These are phyloP conservation scores for Dactylellina leptospora DNA, from an alignment of 2,329 filamentous ascomycete genomes.

Conservation along the genomic window DNA sequence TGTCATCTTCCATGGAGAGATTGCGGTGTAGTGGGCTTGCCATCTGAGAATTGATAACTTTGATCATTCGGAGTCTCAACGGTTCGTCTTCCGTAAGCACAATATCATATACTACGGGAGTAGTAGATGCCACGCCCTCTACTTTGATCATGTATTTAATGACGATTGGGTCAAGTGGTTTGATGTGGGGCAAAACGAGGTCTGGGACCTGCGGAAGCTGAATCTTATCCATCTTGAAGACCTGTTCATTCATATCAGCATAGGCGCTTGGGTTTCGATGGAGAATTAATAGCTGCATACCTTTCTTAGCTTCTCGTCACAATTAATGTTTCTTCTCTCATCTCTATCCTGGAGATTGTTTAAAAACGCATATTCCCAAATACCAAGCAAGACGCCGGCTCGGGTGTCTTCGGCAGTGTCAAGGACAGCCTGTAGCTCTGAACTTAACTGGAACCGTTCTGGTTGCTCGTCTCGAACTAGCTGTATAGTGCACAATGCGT, in stretches of 20 bases:
- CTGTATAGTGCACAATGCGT: constrained; percentile 88
- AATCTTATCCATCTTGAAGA: constrained; percentile 78
- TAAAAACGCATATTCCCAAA: constrained; percentile 93
- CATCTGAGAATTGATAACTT: constrained; percentile 73
- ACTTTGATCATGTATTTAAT: constrained; percentile 93
- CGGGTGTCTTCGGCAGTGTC: constrained; percentile 88
- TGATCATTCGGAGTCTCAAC: constrained; percentile 72
- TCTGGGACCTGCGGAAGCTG: constrained; percentile 87
- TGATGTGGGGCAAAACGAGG: constrained; percentile 79
- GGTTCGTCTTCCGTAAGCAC: constrained; percentile 85
- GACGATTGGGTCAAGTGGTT: constrained; percentile 79
- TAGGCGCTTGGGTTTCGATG: constrained; percentile 2
- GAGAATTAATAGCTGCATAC: constrained; percentile 64
- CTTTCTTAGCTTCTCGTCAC: constrained; percentile 80
- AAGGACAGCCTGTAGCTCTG: constrained; percentile 80
- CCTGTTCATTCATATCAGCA: constrained; percentile 62
- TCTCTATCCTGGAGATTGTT: constrained; percentile 91
- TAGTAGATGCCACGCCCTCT: constrained; percentile 83
- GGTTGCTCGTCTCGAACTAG: constrained; percentile 83
- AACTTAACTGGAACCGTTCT: constrained; percentile 82
- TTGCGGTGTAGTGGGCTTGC: constrained; percentile 78
- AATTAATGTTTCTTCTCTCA: constrained; percentile 90
- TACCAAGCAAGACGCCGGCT: constrained; percentile 84
- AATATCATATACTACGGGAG: constrained; percentile 88
- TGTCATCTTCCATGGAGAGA: constrained; percentile 80